Evolutionary conservation across 2,329 filamentous ascomycete species (phyloP).

Genomic region (Mariannaea elegans): DNA sequence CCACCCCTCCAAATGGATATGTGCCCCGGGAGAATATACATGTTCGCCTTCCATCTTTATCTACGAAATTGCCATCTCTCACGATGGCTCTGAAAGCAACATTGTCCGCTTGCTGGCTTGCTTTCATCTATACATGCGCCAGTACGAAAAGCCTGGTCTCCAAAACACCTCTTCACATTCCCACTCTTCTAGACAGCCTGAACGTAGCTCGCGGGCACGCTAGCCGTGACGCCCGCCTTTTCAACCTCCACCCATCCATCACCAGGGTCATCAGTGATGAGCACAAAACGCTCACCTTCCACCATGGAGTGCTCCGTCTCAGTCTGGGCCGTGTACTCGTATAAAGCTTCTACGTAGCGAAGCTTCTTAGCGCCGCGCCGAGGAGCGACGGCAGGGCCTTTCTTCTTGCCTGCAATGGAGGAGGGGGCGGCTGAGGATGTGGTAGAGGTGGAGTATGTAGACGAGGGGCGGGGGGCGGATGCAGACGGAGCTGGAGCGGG

Average conservation of each 20-base stretch:
- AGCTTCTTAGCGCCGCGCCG: conserved; percentile 92
- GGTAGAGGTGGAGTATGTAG: conserved; percentile 78
- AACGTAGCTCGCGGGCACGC: conserved; percentile 94
- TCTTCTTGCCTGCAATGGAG: conserved; percentile 71
- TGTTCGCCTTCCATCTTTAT: not conserved
- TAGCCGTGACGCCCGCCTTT: conserved; percentile 84
- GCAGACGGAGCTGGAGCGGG: conserved; percentile 55
- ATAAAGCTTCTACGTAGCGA: conserved; percentile 91
- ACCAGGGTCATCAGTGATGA: conserved; percentile 86
- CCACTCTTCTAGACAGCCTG: conserved; percentile 68
- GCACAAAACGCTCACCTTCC: conserved; percentile 90
- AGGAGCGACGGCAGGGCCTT: conserved; percentile 91
- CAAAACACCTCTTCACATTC: not conserved
- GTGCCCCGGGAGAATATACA: conserved; percentile 23
- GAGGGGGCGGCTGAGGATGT: conserved; percentile 44
- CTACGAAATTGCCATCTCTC: conserved; percentile 6
- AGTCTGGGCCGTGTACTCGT: conserved; percentile 87
- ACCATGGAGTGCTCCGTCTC: conserved; percentile 89
- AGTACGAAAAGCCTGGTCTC: not conserved
- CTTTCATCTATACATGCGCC: conserved; percentile 29
- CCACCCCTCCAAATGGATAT: conserved; percentile 22
- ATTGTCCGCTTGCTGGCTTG: conserved; percentile 9
- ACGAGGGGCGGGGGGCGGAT: conserved; percentile 69
- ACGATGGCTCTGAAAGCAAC: conserved; percentile 16
- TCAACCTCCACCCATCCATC: conserved; percentile 99